Conservation (phyloP, 202 grass and related monocot species). For the Setaria italica region DNA sequence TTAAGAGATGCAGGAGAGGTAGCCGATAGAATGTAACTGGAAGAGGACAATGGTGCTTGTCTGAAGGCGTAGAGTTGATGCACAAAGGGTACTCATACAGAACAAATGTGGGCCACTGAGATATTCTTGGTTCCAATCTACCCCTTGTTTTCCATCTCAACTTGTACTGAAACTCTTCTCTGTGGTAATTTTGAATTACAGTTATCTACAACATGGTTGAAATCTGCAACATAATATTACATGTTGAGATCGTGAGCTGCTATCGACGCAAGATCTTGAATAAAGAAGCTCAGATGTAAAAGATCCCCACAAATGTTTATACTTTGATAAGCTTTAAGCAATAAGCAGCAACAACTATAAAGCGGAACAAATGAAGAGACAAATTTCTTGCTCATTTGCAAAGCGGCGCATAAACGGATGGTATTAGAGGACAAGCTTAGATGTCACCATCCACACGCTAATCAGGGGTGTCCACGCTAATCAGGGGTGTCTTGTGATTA, state of each 20-base stretch:
- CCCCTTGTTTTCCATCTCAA: conserved; percentile 30
- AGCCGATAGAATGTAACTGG: conserved; percentile 45
- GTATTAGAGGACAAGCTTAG: conserved; percentile 27
- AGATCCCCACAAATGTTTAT: background rate
- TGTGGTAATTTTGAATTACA: background rate
- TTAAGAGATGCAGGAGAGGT: conserved; percentile 12
- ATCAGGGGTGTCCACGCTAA: background rate
- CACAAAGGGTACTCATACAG: conserved; percentile 42
- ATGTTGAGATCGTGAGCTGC: background rate
- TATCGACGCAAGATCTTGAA: background rate
- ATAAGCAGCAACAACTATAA: background rate
- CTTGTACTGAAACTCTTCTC: conserved; percentile 30
- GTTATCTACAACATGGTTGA: background rate
- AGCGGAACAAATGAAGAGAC: background rate
- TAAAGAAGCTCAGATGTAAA: background rate
- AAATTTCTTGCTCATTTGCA: background rate
- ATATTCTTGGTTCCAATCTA: conserved; percentile 45
- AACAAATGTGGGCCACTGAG: conserved; percentile 46
- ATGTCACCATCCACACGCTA: conserved; percentile 27
- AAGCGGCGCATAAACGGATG: background rate
- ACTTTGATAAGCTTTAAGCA: conserved; percentile 7
- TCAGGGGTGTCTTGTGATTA: conserved; percentile 22
- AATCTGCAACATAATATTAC: background rate
- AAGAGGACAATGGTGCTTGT: conserved; percentile 47
- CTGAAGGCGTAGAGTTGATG: conserved; percentile 29